Conservation (phyloP, 164 flowering plant species). For the Chimonanthus salicifolius region DNA sequence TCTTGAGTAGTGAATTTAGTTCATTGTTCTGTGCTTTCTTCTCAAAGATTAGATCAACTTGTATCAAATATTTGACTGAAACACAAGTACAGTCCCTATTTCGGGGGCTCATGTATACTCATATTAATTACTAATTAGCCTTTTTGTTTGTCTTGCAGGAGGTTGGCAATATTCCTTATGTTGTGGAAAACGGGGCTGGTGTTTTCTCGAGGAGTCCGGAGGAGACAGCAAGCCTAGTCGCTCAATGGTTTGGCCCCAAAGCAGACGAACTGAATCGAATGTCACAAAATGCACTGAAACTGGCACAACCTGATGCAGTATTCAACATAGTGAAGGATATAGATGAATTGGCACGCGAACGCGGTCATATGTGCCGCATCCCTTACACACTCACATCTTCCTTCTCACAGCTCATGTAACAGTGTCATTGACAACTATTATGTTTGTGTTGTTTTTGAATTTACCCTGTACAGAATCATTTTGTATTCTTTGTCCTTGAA, state of each 20-base stretch:
- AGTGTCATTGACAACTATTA: background rate
- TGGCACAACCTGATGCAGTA: slow-evolving; percentile 94
- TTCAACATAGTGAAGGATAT: slow-evolving; percentile 92
- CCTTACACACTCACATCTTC: slow-evolving; percentile 69
- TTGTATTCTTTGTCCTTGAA: slow-evolving; percentile 30
- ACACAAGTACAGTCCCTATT: background rate
- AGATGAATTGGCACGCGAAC: slow-evolving; percentile 59
- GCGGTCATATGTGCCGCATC: slow-evolving; percentile 59
- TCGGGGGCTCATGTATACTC: background rate
- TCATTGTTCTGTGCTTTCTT: background rate
- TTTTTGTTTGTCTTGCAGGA: slow-evolving; percentile 40
- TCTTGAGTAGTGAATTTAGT: background rate
- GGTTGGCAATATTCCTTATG: slow-evolving; percentile 92
- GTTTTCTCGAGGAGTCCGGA: slow-evolving; percentile 77
- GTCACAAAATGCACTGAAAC: slow-evolving; percentile 79
- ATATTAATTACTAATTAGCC: background rate
- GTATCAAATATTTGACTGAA: background rate
- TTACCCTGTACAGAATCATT: slow-evolving; percentile 30
- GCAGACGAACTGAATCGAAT: slow-evolving; percentile 64
- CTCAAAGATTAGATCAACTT: background rate
- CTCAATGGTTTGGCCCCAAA: slow-evolving; percentile 88
- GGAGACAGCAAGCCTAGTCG: slow-evolving; percentile 73
- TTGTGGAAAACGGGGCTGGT: slow-evolving; percentile 94
- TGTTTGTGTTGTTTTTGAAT: background rate
- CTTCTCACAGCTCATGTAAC: slow-evolving; percentile 34